phyloP scores from a whole-genome alignment of 805 yeast species.

The Wickerhamia fluorescens region DNA sequence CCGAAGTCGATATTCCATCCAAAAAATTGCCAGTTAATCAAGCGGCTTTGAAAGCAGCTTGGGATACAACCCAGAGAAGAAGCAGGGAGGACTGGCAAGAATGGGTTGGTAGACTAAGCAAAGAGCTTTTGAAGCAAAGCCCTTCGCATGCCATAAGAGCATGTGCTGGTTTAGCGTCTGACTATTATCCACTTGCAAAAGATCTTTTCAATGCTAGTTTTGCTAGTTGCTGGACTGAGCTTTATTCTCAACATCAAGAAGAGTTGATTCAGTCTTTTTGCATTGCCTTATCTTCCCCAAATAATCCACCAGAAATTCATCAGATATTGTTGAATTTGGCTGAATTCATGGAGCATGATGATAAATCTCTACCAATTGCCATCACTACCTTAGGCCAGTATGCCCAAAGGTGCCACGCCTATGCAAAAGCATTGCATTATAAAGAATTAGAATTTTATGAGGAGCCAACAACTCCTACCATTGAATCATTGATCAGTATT shows the following conservation, averaged over 20 bases:
- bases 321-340: slow-evolving; percentile 85
- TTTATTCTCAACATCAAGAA: slow-evolving; percentile 83
- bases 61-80: slow-evolving; percentile 88
- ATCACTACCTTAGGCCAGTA: slow-evolving; percentile 86
- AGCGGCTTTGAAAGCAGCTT: slow-evolving; percentile 63
- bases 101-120: slow-evolving; percentile 84
- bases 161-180: slow-evolving; percentile 82
- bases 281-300: slow-evolving; percentile 80
- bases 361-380: slow-evolving; percentile 85
- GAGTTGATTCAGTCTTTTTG: slow-evolving; percentile 82
- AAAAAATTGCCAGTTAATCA: slow-evolving; percentile 69
- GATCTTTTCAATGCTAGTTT: slow-evolving; percentile 92
- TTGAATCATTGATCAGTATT: slow-evolving; percentile 85
- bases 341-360: slow-evolving; percentile 97
- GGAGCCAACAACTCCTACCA: slow-evolving; percentile 86
- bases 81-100: slow-evolving; percentile 97
- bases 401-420: slow-evolving; percentile 94
- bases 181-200: slow-evolving; percentile 79
- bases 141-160: slow-evolving; percentile 94
- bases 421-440: slow-evolving; percentile 94
- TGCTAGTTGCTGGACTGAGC: slow-evolving; percentile 91
- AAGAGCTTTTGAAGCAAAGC: slow-evolving; percentile 81
- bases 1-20: slow-evolving; percentile 59
- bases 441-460: slow-evolving; percentile 92
- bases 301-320: slow-evolving; percentile 92